Conservation (phyloP, 139 green algal genomes). For the Chlorella sorokiniana region DNA sequence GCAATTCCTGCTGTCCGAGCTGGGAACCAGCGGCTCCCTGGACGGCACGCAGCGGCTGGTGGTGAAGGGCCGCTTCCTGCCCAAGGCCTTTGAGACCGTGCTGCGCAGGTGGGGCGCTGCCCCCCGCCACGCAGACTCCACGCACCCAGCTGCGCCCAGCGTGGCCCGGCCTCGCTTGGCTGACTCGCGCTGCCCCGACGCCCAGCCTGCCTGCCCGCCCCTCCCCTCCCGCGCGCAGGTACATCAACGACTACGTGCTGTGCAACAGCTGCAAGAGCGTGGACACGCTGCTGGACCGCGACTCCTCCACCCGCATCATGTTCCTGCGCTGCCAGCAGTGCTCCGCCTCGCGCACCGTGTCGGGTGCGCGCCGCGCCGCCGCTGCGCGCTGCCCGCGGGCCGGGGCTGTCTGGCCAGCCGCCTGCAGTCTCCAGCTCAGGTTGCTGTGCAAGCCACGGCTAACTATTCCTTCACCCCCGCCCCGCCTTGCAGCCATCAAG, state of each 20-base stretch:
- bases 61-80: constrained; percentile 97
- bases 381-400: not conserved
- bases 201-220: not conserved
- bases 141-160: too few species aligned
- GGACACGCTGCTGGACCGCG: constrained; percentile 93
- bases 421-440: not conserved
- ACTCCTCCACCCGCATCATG: constrained; percentile 88
- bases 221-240: constrained; percentile 51
- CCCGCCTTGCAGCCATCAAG: constrained; percentile 80
- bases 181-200: not conserved
- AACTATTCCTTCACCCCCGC: not conserved
- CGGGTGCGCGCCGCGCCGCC: not conserved
- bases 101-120: constrained; percentile 68
- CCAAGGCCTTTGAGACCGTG: constrained; percentile 98
- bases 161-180: too few species aligned
- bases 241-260: constrained; percentile 99
- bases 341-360: constrained; percentile 85
- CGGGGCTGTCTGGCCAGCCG: too few species aligned
- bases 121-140: too few species aligned
- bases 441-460: not conserved
- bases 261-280: constrained; percentile 96
- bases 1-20: constrained; percentile 93
- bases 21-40: constrained; percentile 83
- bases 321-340: constrained; percentile 94
- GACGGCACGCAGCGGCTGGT: constrained; percentile 96